Percentiles rank a stretch among this genome's conserved stretches.
Conservation (phyloP, 2,329 filamentous ascomycete species). For the Hypoxylon sp. region DNA sequence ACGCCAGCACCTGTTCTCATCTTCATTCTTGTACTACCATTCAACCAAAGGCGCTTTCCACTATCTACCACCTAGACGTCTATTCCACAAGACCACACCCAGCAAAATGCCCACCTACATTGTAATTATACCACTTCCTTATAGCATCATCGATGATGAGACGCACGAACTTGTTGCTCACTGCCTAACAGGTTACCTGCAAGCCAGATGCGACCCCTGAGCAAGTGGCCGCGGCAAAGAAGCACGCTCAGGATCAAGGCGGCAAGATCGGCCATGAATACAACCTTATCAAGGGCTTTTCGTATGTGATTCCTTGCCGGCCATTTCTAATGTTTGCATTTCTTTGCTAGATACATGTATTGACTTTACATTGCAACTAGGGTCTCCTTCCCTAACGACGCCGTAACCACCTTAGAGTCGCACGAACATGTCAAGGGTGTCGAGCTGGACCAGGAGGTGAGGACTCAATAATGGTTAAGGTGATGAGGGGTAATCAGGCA, state of each 20-base stretch:
- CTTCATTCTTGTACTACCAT: slow-evolving; percentile 27
- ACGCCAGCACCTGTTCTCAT: slow-evolving; percentile 19
- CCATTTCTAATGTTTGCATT: slow-evolving; percentile 5
- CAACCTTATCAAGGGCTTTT: slow-evolving; percentile 90
- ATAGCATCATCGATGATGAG: slow-evolving; percentile 38
- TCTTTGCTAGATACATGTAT: slow-evolving; percentile 12
- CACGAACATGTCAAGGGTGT: slow-evolving; percentile 81
- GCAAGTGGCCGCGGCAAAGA: slow-evolving; percentile 81
- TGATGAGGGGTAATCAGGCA: slow-evolving; percentile 40
- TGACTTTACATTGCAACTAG: slow-evolving; percentile 61
- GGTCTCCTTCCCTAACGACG: slow-evolving; percentile 78
- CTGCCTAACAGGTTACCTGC: slow-evolving; percentile 78
- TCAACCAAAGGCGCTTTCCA: slow-evolving; percentile 8
- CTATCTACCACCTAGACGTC: slow-evolving; percentile 37
- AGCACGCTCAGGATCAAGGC: slow-evolving; percentile 80
- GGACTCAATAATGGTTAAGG: slow-evolving; percentile 72
- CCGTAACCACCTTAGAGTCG: slow-evolving; percentile 74
- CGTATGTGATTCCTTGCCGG: slow-evolving; percentile 70
- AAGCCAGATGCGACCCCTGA: slow-evolving; percentile 77
- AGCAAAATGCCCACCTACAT: slow-evolving; percentile 70
- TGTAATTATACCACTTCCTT: slow-evolving; percentile 58
- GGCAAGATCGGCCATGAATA: slow-evolving; percentile 89
- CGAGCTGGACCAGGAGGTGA: slow-evolving; percentile 80
- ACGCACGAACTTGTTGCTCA: slow-evolving; percentile 23
- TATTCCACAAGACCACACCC: slow-evolving; percentile 39